Conservation (phyloP, 768 basidiomycete genomes). For the Boletus tylopilopsis region DNA sequence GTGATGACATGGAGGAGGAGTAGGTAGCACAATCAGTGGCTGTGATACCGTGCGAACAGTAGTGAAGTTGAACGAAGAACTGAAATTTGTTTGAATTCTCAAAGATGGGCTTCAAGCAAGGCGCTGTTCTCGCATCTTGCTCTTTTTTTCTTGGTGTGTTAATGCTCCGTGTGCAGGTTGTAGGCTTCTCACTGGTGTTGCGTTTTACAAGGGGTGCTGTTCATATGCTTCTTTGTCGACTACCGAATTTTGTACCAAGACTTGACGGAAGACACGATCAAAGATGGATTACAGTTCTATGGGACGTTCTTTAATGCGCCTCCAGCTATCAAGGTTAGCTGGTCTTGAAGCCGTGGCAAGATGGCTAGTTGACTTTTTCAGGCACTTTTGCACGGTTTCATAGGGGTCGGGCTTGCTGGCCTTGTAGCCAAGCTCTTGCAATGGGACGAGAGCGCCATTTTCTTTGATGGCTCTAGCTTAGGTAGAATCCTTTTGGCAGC, state of each 20-base stretch:
- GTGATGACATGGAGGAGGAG: constrained; percentile 15
- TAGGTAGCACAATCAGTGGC: constrained; percentile 13
- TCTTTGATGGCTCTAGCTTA: constrained; percentile 88
- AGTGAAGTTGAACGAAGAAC: too few relatives aligned
- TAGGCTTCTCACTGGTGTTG: neutral
- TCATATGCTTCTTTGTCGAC: constrained; percentile 86
- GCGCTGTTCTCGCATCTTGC: constrained; percentile 80
- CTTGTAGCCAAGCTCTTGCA: constrained; percentile 75
- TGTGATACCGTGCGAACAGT: constrained; percentile 22
- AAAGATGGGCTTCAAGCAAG: constrained; percentile 84
- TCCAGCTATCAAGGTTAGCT: constrained; percentile 82
- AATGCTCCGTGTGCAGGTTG: constrained; percentile 18
- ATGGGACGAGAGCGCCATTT: constrained; percentile 92
- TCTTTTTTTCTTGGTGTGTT: constrained; percentile 85
- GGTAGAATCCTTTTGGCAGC: constrained; percentile 46
- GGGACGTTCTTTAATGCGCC: constrained; percentile 91
- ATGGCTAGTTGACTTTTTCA: constrained; percentile 27
- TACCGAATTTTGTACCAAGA: constrained; percentile 74
- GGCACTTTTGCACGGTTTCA: constrained; percentile 85
- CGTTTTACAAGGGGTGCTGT: constrained; percentile 58
- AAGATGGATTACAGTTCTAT: constrained; percentile 87
- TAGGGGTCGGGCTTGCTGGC: constrained; percentile 72
- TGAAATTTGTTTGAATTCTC: too few relatives aligned
- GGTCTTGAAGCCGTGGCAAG: neutral
- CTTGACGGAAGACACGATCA: constrained; percentile 58